Percentiles rank a stretch among this genome's conserved stretches.
phyloP scores from a whole-genome alignment of 352 stramenopile species.

The Globisporangium spinosum region DNA sequence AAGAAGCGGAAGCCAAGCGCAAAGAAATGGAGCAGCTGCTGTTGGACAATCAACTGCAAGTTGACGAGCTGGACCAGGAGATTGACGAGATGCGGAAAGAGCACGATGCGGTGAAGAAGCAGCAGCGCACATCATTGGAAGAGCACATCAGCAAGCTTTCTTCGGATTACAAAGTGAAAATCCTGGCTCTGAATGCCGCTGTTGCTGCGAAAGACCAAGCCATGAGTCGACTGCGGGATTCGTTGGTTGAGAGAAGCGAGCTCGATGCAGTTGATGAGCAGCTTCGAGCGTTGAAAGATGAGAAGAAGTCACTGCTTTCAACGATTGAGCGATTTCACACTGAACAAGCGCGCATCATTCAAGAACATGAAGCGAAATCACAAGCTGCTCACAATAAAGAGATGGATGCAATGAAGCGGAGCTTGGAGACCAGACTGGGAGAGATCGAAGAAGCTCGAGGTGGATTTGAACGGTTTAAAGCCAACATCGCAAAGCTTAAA shows the following conservation, averaged over 20 bases:
- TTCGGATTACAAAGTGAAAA: constrained; percentile 47
- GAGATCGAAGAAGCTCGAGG: constrained; percentile 40
- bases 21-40: constrained; percentile 54
- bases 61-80: constrained; percentile 54
- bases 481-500: constrained; percentile 36
- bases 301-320: constrained; percentile 52
- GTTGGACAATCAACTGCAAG: constrained; percentile 45
- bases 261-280: constrained; percentile 43
- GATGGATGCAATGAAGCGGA: constrained; percentile 35
- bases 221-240: constrained; percentile 36
- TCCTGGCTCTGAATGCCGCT: constrained; percentile 37
- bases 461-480: constrained; percentile 34
- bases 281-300: constrained; percentile 33
- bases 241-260: constrained; percentile 47
- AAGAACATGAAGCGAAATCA: constrained; percentile 35
- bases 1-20: constrained; percentile 26
- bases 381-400: constrained; percentile 33
- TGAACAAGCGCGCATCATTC: constrained; percentile 30
- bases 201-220: constrained; percentile 46
- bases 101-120: constrained; percentile 33
- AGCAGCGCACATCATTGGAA: constrained; percentile 33
- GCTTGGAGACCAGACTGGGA: constrained; percentile 35
- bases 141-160: constrained; percentile 39
- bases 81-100: constrained; percentile 40
- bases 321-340: constrained; percentile 35